phyloP scores from a whole-genome alignment of 2,329 filamentous ascomycete species.

The Colletotrichum spinosum region DNA sequence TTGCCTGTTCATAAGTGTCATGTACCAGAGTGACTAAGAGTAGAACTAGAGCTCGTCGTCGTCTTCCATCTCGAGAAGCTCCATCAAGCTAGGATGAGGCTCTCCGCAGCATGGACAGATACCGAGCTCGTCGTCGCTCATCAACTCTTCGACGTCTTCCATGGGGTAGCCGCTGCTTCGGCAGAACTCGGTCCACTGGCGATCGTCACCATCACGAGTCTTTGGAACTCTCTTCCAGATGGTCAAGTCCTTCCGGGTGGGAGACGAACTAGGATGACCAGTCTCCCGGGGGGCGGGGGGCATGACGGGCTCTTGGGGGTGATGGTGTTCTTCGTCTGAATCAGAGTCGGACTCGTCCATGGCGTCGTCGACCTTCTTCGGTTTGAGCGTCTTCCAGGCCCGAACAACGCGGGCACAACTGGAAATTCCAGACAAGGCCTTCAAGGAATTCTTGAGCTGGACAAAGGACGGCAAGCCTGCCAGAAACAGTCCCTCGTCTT shows the following conservation, averaged over 20 bases:
- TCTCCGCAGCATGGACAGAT: constrained; percentile 56
- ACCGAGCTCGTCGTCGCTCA: constrained; percentile 45
- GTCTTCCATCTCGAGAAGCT: constrained; percentile 46
- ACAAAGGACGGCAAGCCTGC: constrained; percentile 58
- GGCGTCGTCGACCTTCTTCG: constrained; percentile 40
- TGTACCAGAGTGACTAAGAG: neutral
- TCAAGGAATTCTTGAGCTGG: constrained; percentile 53
- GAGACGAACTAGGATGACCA: constrained; percentile 56
- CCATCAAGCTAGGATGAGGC: constrained; percentile 49
- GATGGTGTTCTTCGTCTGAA: constrained; percentile 41
- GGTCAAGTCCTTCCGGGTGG: constrained; percentile 51
- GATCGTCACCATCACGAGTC: constrained; percentile 52
- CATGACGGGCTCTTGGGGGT: constrained; percentile 48
- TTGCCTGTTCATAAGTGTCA: too few relatives aligned
- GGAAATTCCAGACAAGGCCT: constrained; percentile 51
- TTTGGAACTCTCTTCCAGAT: constrained; percentile 65
- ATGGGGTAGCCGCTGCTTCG: constrained; percentile 49
- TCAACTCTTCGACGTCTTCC: constrained; percentile 44
- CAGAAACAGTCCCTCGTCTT: constrained; percentile 64
- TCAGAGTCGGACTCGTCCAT: constrained; percentile 41
- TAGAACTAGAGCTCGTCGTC: constrained; percentile 5
- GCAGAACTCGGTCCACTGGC: constrained; percentile 62
- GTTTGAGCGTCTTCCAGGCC: constrained; percentile 50
- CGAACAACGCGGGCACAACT: constrained; percentile 60
- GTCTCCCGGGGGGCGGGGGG: constrained; percentile 55